Percentiles rank a stretch among this genome's conserved stretches.
Evolutionary conservation across 129 eudicot genomes (phyloP).

Genomic region (Flaveria bidentis): DNA sequence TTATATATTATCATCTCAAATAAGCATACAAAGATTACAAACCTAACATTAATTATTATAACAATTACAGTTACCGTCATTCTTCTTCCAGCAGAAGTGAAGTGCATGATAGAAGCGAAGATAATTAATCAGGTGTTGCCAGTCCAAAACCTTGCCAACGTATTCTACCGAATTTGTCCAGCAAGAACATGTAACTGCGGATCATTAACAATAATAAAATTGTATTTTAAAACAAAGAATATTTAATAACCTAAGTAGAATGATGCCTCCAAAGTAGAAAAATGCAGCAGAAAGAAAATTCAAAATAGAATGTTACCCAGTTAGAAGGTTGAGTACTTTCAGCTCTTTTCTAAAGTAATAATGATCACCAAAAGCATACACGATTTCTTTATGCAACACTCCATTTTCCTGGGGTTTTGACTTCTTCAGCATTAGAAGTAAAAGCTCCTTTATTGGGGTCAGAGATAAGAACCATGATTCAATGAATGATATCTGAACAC

Average conservation of each 20-base stretch:
- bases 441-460: slow-evolving; percentile 57
- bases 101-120: slow-evolving; percentile 75
- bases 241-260: background rate
- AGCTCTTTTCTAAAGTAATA: slow-evolving; percentile 93
- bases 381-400: slow-evolving; percentile 59
- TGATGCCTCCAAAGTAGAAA: background rate
- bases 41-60: slow-evolving; percentile 2
- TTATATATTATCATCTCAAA: too few relatives aligned
- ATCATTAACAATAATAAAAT: slow-evolving; percentile 4
- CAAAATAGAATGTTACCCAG: slow-evolving; percentile 60
- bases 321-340: slow-evolving; percentile 80
- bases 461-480: slow-evolving; percentile 82
- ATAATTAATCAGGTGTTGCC: slow-evolving; percentile 75
- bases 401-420: slow-evolving; percentile 53
- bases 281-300: too few relatives aligned
- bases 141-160: slow-evolving; percentile 93
- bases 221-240: background rate
- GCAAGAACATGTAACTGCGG: slow-evolving; percentile 76
- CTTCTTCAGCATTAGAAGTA: slow-evolving; percentile 77
- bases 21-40: background rate
- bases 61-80: slow-evolving; percentile 19
- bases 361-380: slow-evolving; percentile 88
- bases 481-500: slow-evolving; percentile 67
- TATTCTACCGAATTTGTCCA: slow-evolving; percentile 88
- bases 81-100: slow-evolving; percentile 69